Base-by-base conservation (phyloP, 148 eudicot genomes). In the Camellia japonica region DNA sequence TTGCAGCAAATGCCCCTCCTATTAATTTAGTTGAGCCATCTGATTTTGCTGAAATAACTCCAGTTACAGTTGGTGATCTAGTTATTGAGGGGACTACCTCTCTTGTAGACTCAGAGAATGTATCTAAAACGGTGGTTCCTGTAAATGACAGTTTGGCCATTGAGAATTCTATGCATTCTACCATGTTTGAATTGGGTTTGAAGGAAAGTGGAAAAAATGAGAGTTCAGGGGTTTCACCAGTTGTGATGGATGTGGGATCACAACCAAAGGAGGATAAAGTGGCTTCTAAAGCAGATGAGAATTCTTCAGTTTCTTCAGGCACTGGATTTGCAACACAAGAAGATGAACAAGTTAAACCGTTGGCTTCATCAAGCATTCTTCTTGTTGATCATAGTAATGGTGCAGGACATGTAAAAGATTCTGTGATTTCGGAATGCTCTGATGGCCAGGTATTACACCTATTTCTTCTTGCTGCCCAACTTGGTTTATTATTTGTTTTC, bases 381-480 rank as follows among this genome's bases (percentile, higher is more conserved):
- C 42, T 10, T 63, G 77, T 68, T 71, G 74, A 81, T 71, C 58
- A 64, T 23, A 54, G 68, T 67, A 69, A 75, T 51, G 87, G 76
- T 56, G 82, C 68, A 77, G 86, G 83, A 64, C 78, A 80, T 62
- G 79, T 68, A 60, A 86, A 86, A 77, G 86, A 81, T 58, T 62
- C 84, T 80, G 79, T 67, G 84, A 78, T 74, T 66, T 86, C 85
- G 38, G 88, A 85, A 81, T 74, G 83, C 76, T 72, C 82, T n/a
- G 86, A 86, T 54, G 84, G 79, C 74, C 89, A 87, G 93, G 93
- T 89, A 83, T 8, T 23, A 43, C 23, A 63, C 68, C 7, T 38
- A 65, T 6, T 51, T 46, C 43, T 56, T 55, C 18, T 47, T 13
- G 5, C 13, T 58, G 64, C 16, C 60, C 15, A 69, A 1, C 49